Conservation (phyloP, 495 filamentous ascomycete genomes). For the Recurvomyces mirabilis region DNA sequence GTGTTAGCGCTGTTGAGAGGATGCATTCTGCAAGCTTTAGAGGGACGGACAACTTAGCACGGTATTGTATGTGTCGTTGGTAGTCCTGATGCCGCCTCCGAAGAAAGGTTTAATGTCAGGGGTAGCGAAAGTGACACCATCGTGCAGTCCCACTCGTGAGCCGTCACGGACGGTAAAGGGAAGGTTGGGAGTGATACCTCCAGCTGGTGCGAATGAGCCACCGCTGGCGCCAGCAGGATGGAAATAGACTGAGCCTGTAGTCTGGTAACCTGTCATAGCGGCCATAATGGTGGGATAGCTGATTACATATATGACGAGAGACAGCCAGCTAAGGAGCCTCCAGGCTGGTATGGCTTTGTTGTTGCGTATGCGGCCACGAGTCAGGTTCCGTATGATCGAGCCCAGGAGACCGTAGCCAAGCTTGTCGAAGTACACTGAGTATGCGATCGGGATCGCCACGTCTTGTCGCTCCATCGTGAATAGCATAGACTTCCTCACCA, state of each 20-base stretch:
- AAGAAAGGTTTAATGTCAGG: neutral
- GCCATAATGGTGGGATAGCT: neutral
- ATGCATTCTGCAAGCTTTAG: too few relatives aligned
- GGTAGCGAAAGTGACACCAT: too few relatives aligned
- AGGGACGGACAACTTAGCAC: neutral
- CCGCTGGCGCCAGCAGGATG: neutral
- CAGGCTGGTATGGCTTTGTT: neutral
- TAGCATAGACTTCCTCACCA: slow-evolving; percentile 3
- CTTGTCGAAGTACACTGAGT: neutral
- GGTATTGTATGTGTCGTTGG: neutral
- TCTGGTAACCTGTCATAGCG: neutral
- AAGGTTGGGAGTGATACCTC: neutral
- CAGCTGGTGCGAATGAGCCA: neutral
- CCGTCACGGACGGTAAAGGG: neutral
- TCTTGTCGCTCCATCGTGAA: neutral
- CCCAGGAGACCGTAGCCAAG: neutral
- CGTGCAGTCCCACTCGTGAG: neutral
- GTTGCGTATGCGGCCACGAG: neutral
- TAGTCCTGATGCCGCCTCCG: neutral
- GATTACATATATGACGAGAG: neutral
- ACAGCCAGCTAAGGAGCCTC: neutral
- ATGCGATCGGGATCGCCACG: neutral
- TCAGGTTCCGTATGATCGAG: too few relatives aligned
- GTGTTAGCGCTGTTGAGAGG: neutral
- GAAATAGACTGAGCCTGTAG: neutral